Base-by-base conservation (phyloP, 306 rosid species). In the Ziziphus jujuba region DNA sequence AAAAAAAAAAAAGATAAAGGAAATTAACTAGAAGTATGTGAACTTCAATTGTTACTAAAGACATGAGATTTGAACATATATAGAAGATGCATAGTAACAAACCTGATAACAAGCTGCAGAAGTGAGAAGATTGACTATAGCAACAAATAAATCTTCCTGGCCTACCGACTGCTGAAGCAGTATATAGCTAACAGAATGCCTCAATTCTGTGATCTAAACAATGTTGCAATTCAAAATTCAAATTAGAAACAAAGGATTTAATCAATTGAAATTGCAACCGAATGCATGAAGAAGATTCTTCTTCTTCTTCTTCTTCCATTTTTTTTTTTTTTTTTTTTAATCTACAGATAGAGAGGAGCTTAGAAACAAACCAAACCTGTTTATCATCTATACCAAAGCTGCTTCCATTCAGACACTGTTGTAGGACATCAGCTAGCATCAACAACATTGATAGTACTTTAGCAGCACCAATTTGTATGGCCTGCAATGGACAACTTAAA, bases 21-120 rank as follows among this genome's bases (percentile, higher is more conserved):
- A 6, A 21, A 14, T 28, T 34, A 34, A 49, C 43, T 49, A 22
- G 21, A 17, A 16, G 22, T 8, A 17, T 16, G 22, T 50, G 9
- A 50, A 20, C 19, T 50, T 9, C 23, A 8, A 5, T 8, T 50
- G 21, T 5, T 50, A 17, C 55, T 16, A 4, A 2, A 2, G 3
- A 50, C 5, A 50, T 13, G 9, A 16, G 22, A 5, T 50, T 9
- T 50, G 19, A 21, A 55, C 31, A 23, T 21, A 21, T 54, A 23
- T 22, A 23, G 54, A 23, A 35, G 22, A 55, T 48, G 53, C 49
- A 17, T 9, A 24, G 66, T 61, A 67, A 34, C 82, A 68, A 64
- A 92, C 98, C 97, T 93, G 97, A 82, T 79, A 73, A 70, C 69
- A 75, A 20, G 96, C 97, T 36, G 97, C 93, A 72, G 97, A 85